Evolutionary conservation across 257 asterid species (phyloP).

Genomic region (Solanum etuberosum): DNA sequence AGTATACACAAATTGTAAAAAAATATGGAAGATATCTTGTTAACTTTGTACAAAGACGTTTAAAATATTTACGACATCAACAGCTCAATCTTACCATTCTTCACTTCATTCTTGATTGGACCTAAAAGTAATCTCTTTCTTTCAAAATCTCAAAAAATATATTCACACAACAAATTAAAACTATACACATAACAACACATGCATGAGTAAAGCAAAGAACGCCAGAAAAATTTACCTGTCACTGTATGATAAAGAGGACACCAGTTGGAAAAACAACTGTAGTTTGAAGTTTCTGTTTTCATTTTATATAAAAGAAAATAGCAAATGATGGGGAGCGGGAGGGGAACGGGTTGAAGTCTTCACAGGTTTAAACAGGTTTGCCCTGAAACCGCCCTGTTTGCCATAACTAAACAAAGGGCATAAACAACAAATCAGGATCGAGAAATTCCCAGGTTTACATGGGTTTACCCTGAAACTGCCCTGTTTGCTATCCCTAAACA

Average conservation of each 20-base stretch:
- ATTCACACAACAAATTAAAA: not conserved
- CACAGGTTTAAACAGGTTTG: not conserved
- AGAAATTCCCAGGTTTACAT: not conserved
- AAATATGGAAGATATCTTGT: not conserved
- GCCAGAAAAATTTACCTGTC: not conserved
- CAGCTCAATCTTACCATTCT: not conserved
- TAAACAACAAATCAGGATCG: not conserved
- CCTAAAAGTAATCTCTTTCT: not conserved
- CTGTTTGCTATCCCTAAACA: not conserved
- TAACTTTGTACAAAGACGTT: not conserved
- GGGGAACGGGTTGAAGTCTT: not conserved
- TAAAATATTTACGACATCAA: not conserved
- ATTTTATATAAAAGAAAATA: not conserved
- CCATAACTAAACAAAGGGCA: not conserved
- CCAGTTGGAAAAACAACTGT: not conserved
- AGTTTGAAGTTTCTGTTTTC: no score
- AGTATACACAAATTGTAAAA: not conserved
- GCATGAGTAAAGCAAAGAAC: not conserved
- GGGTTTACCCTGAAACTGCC: not conserved
- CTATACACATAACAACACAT: not conserved
- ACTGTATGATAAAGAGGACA: not conserved
- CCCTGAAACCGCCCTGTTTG: not conserved
- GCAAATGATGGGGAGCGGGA: not conserved
- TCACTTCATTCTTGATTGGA: not conserved
- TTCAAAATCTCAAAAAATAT: not conserved